These are phyloP conservation scores for Nannochloris sp. DNA, from an alignment of 139 green algal species.

Conservation along the genomic window DNA sequence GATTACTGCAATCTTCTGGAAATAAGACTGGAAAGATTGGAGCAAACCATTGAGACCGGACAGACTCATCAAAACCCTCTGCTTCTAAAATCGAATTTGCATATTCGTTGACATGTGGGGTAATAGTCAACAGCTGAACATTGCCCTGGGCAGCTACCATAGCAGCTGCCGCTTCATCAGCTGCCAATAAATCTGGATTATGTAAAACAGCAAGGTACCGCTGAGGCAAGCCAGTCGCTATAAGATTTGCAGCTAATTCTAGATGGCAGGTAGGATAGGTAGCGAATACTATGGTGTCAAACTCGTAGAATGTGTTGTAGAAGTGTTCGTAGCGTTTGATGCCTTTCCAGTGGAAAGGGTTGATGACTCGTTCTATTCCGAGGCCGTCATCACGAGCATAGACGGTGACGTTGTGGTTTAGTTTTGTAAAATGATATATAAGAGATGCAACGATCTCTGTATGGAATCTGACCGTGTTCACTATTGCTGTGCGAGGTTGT, in stretches of 20 bases:
- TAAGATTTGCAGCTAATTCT: not conserved
- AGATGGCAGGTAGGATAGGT: constrained; percentile 33
- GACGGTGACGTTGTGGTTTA: constrained; percentile 25
- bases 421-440: constrained; percentile 25
- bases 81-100: not conserved
- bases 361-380: constrained; percentile 14
- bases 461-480: constrained; percentile 27
- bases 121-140: constrained; percentile 21
- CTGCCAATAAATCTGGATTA: constrained; percentile 19
- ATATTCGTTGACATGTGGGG: constrained; percentile 17
- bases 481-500: constrained; percentile 19
- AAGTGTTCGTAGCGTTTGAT: constrained; percentile 24
- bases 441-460: constrained; percentile 7
- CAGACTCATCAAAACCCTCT: not conserved
- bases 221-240: constrained; percentile 16
- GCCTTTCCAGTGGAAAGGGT: constrained; percentile 10
- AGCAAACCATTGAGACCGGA: constrained; percentile 16
- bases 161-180: not conserved
- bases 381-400: constrained; percentile 12
- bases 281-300: constrained; percentile 17
- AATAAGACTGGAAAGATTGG: constrained; percentile 29
- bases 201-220: constrained; percentile 21
- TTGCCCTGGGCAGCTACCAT: not conserved
- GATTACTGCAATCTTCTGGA: constrained; percentile 20
- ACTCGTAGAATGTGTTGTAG: constrained; percentile 23